Evolutionary conservation across 129 eudicot species (phyloP).

Genomic region (Apium graveolens): DNA sequence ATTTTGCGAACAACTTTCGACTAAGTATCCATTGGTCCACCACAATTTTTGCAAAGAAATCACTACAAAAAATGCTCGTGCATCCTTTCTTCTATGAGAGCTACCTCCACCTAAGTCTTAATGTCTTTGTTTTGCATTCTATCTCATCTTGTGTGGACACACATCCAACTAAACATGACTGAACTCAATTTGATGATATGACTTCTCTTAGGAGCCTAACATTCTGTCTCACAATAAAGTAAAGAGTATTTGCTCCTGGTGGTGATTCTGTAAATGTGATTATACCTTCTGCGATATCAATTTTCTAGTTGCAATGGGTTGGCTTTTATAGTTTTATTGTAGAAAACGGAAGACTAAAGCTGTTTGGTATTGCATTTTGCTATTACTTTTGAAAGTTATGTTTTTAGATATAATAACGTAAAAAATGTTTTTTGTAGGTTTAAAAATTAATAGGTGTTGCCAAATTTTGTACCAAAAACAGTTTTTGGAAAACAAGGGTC

Average conservation of each 20-base stretch:
- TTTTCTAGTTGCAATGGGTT: background rate
- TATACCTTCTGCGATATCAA: background rate
- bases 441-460: background rate
- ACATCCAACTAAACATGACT: background rate
- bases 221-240: background rate
- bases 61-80: background rate
- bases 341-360: background rate
- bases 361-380: background rate
- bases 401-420: too few species aligned
- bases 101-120: background rate
- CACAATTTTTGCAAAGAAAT: background rate
- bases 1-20: background rate
- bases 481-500: background rate
- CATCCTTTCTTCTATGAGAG: background rate
- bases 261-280: background rate
- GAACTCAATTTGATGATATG: background rate
- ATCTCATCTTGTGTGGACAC: background rate
- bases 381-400: too few species aligned
- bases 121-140: background rate
- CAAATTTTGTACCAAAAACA: background rate
- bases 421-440: background rate
- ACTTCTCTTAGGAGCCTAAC: background rate
- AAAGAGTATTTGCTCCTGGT: background rate
- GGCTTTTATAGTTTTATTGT: background rate
- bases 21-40: background rate